A percentile compares a stretch with the other conserved stretches of the same genome.
Evolutionary conservation across 2,329 filamentous ascomycete species (phyloP).

Genomic region (Colletotrichum sp.): DNA sequence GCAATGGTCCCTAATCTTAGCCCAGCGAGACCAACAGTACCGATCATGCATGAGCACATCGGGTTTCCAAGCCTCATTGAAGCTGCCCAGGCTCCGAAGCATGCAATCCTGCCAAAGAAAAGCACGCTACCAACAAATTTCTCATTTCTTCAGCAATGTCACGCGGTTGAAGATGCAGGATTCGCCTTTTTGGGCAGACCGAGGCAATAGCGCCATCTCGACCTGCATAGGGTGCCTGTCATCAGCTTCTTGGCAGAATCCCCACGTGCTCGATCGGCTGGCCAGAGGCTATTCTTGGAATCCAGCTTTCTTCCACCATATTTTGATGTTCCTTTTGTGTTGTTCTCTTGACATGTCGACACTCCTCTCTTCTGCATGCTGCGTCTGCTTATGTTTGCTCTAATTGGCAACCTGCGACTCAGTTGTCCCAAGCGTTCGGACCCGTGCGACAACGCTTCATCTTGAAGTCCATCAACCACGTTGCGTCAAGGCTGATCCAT

Average conservation of each 20-base stretch:
- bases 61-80: neutral
- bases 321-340: neutral
- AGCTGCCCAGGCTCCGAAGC: neutral
- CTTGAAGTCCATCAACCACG: neutral
- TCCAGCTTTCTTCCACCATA: neutral
- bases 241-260: neutral
- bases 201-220: constrained; percentile 4
- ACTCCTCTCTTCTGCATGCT: neutral
- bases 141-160: neutral
- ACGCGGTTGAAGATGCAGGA: neutral
- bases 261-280: constrained; percentile 12
- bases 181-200: constrained; percentile 1
- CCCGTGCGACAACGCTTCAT: neutral
- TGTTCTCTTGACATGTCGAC: neutral
- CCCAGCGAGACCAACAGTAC: neutral
- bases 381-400: neutral
- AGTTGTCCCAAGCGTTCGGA: neutral
- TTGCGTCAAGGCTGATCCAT: neutral
- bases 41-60: neutral
- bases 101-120: neutral
- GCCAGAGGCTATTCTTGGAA: neutral
- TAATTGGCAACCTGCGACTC: neutral
- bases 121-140: neutral
- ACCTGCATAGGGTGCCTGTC: neutral
- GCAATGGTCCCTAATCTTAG: neutral